A percentile compares a stretch with the other conserved stretches of the same genome.
Evolutionary conservation across 2,329 filamentous ascomycete species (phyloP).

Genomic region (Pseudopyricularia cyperi): DNA sequence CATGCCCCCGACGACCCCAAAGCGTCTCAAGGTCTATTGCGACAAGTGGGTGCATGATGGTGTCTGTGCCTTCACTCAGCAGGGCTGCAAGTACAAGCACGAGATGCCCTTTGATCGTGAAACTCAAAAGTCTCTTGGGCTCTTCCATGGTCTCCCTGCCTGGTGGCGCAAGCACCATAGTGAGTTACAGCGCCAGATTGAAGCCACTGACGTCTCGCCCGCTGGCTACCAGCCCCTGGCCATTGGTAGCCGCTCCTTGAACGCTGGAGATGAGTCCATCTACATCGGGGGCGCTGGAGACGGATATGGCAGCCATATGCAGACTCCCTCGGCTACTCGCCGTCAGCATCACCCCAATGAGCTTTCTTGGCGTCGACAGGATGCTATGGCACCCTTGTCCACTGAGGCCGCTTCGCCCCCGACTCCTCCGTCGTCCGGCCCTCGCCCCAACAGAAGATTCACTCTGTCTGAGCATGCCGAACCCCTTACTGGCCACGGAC

Average conservation of each 20-base stretch:
- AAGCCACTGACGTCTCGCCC: not conserved
- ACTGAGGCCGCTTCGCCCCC: not conserved
- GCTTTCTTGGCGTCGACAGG: not conserved
- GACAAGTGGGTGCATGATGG: constrained; percentile 84
- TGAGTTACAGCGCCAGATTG: constrained; percentile 17
- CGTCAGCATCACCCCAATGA: not conserved
- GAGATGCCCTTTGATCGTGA: constrained; percentile 65
- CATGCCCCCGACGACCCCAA: constrained; percentile 19
- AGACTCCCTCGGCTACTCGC: not conserved
- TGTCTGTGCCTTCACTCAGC: constrained; percentile 71
- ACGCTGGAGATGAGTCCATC: not conserved
- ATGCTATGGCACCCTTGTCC: not conserved
- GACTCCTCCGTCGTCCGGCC: not conserved
- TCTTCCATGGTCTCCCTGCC: constrained; percentile 49
- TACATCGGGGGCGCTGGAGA: not conserved
- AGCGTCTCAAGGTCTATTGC: constrained; percentile 59
- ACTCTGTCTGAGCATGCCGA: not conserved
- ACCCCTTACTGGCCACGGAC: not conserved
- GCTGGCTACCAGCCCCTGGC: not conserved
- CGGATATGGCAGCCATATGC: not conserved
- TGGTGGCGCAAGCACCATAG: constrained; percentile 46
- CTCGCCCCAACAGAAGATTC: not conserved
- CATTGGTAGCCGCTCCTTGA: constrained; percentile 1
- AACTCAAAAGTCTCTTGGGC: constrained; percentile 56
- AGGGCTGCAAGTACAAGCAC: constrained; percentile 82